Conservation (phyloP, 2,329 filamentous ascomycete genomes). For the Penicillium sp. region DNA sequence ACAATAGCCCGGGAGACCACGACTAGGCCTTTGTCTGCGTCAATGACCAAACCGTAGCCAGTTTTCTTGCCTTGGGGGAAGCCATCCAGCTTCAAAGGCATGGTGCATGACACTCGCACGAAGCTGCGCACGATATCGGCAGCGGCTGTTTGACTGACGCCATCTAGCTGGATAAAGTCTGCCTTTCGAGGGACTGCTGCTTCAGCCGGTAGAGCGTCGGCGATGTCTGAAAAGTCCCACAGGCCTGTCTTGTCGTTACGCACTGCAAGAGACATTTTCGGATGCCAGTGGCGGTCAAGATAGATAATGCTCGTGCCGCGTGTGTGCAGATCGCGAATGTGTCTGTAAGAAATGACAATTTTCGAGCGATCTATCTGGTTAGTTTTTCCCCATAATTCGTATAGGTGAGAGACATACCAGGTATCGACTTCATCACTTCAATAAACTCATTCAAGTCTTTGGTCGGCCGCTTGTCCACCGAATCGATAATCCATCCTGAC, state of each 20-base stretch:
- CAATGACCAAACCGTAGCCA: constrained; percentile 94
- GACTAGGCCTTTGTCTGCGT: constrained; percentile 92
- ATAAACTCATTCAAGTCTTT: constrained; percentile 85
- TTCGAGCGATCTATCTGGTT: constrained; percentile 58
- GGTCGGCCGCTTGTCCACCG: constrained; percentile 86
- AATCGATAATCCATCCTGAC: constrained; percentile 90
- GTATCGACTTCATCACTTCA: constrained; percentile 82
- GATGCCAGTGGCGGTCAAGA: constrained; percentile 92
- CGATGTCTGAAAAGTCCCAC: constrained; percentile 90
- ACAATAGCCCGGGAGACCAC: constrained; percentile 92
- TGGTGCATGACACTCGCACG: constrained; percentile 84
- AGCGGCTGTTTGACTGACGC: constrained; percentile 82
- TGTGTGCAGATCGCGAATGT: constrained; percentile 90
- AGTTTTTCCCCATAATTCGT: background rate
- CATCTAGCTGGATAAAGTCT: constrained; percentile 87
- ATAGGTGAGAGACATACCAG: constrained; percentile 50
- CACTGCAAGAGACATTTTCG: constrained; percentile 87
- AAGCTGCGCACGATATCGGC: constrained; percentile 92
- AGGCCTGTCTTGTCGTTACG: constrained; percentile 85
- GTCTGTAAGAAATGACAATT: constrained; percentile 92
- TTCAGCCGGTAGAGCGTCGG: constrained; percentile 71
- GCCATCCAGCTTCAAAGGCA: constrained; percentile 96
- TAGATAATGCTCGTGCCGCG: constrained; percentile 89
- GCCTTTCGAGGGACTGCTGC: constrained; percentile 71
- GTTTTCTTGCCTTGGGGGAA: constrained; percentile 92